Conservation (phyloP, 2,329 filamentous ascomycete species). For the Aspergillus alliaceus region DNA sequence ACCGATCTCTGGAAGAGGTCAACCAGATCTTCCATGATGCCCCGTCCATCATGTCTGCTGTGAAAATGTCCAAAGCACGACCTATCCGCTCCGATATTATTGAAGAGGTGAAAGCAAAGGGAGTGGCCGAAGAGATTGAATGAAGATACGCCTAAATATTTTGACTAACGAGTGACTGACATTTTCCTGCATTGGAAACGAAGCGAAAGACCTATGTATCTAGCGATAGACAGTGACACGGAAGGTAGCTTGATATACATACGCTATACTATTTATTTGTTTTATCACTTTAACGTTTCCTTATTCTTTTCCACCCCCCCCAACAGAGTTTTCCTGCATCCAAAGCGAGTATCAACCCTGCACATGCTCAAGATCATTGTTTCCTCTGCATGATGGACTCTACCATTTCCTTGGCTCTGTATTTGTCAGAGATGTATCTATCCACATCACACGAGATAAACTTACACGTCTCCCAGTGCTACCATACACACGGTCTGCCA, state of each 20-base stretch:
- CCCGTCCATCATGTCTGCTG: background rate
- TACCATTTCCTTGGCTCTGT: background rate
- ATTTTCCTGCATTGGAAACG: no score
- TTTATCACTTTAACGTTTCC: no score
- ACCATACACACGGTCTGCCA: conserved; percentile 22
- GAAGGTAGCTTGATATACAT: no score
- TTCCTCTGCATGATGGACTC: background rate
- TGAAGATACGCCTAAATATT: background rate
- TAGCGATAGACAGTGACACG: no score
- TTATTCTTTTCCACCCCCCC: no score
- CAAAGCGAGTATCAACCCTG: no score
- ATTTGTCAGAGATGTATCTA: background rate
- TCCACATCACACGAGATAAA: accelerated
- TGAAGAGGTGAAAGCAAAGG: background rate
- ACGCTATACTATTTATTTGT: no score
- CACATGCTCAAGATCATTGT: background rate
- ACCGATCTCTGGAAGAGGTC: conserved; percentile 17
- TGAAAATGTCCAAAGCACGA: background rate
- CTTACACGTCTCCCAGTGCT: conserved; percentile 12
- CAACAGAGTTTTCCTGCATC: no score
- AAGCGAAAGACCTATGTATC: no score
- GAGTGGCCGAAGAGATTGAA: background rate
- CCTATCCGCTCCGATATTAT: background rate
- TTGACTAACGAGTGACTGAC: no score
- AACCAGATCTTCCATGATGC: conserved; percentile 21